A percentile compares a stretch with the other conserved stretches of the same genome.
Conservation (phyloP, 176 grass and related monocot species). For the Musa troglodytarum region DNA sequence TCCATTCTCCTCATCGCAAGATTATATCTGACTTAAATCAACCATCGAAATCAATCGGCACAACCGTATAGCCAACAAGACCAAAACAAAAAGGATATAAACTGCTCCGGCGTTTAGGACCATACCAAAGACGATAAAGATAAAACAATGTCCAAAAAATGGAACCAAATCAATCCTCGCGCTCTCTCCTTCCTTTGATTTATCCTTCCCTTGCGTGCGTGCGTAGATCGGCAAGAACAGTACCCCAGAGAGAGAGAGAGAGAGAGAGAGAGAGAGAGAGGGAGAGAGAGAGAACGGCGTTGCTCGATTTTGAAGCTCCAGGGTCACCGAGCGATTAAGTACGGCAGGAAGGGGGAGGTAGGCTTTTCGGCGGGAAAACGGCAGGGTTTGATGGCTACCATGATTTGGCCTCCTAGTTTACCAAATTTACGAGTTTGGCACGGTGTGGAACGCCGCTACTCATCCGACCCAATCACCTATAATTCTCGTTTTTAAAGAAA, state of each 20-base stretch:
- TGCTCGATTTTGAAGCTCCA: not conserved
- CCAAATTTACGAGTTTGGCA: not conserved
- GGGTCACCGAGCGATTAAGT: not conserved
- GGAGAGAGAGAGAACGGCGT: not conserved
- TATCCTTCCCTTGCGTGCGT: too few species aligned
- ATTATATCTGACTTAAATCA: not conserved
- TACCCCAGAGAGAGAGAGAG: not conserved
- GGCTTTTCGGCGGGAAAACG: constrained; percentile 53
- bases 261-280: too few species aligned
- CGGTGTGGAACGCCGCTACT: not conserved
- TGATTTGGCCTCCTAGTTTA: fast-evolving
- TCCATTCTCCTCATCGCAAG: constrained; percentile 35
- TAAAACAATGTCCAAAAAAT: not conserved
- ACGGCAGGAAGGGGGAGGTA: not conserved
- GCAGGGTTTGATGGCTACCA: not conserved
- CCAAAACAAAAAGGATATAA: not conserved
- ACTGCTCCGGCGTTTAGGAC: too few species aligned
- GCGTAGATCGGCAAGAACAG: not conserved
- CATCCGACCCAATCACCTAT: not conserved
- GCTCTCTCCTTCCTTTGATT: not conserved
- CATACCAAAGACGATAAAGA: not conserved
- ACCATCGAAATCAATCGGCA: not conserved
- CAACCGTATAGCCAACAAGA: not conserved
- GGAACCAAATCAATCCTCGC: not conserved
- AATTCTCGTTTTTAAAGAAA: not conserved